Evolutionary conservation across 1,284 basidiomycete species (phyloP).

Genomic region (Pyrrhoderma lamaoense): DNA sequence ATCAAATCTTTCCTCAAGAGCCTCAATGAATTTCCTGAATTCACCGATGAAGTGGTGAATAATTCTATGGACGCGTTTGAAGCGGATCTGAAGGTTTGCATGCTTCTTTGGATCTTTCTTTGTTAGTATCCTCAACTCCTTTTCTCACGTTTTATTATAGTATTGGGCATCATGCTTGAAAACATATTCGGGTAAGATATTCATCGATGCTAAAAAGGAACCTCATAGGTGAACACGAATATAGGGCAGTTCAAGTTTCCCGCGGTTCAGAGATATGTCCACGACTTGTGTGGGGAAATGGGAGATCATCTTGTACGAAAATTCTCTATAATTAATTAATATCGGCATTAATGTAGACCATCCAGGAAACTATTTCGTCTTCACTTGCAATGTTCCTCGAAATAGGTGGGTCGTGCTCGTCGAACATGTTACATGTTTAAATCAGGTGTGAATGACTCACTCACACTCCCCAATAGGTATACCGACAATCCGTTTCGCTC

Average conservation of each 20-base stretch:
- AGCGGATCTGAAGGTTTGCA: constrained; percentile 53
- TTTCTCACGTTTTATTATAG: constrained; percentile 26
- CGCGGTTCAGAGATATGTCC: constrained; percentile 63
- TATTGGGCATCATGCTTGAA: constrained; percentile 65
- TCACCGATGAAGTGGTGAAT: constrained; percentile 65
- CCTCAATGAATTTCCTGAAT: constrained; percentile 69
- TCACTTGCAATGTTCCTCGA: constrained; percentile 64
- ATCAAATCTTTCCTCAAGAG: constrained; percentile 58
- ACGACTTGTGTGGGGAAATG: constrained; percentile 62
- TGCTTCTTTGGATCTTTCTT: too few species aligned
- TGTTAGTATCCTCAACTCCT: neutral
- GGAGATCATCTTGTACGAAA: constrained; percentile 45
- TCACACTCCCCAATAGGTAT: constrained; percentile 38
- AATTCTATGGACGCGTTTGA: constrained; percentile 57
- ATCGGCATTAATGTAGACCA: too few species aligned
- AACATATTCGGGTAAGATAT: constrained; percentile 46
- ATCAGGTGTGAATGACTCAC: too few species aligned
- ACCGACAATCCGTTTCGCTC: constrained; percentile 66
- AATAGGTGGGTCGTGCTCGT: constrained; percentile 40
- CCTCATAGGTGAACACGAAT: constrained; percentile 9
- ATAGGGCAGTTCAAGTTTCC: constrained; percentile 62
- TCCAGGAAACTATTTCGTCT: constrained; percentile 47
- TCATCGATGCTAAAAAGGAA: neutral
- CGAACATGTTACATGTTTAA: too few species aligned
- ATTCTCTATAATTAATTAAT: too few species aligned